Evolutionary conservation across 2,329 filamentous ascomycete species (phyloP).

Genomic region (Epichloe gansuensis): DNA sequence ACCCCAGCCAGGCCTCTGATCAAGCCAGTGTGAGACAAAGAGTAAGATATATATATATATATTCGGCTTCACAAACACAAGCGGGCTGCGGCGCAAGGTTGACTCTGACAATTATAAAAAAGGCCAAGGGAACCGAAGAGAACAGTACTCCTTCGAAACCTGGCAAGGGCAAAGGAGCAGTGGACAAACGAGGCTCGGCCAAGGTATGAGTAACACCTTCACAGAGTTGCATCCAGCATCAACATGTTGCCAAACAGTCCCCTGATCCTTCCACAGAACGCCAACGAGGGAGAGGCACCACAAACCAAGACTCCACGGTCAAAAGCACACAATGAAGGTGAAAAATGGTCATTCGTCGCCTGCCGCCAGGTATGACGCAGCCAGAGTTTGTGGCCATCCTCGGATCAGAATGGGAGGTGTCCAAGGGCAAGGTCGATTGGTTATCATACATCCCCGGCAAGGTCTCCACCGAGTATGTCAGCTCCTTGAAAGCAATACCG

Average conservation of each 20-base stretch:
- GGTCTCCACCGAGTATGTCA: constrained; percentile 66
- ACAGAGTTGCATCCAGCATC: background rate
- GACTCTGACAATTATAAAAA: constrained; percentile 1
- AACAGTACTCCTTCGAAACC: constrained; percentile 11
- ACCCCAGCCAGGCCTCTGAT: constrained; percentile 11
- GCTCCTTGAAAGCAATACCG: background rate
- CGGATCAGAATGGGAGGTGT: constrained; percentile 69
- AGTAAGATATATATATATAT: background rate
- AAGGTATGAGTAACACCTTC: constrained; percentile 14
- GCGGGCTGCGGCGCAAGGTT: background rate
- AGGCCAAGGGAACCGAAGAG: constrained; percentile 15
- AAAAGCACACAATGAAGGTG: constrained; percentile 35
- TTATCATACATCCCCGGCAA: constrained; percentile 55
- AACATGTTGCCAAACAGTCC: background rate
- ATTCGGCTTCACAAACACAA: background rate
- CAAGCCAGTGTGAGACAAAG: constrained; percentile 14
- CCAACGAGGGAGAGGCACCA: constrained; percentile 16
- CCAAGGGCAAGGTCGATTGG: constrained; percentile 80
- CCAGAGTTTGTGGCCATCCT: constrained; percentile 61
- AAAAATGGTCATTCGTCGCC: constrained; percentile 72
- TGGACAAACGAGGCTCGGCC: constrained; percentile 16
- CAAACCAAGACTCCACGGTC: constrained; percentile 17
- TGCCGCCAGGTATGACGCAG: constrained; percentile 76
- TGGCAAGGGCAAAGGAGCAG: constrained; percentile 13
- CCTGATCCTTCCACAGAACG: constrained; percentile 2